These are phyloP conservation scores for Boletellus ananiceps DNA, from an alignment of 768 basidiomycete species.

Conservation along the genomic window DNA sequence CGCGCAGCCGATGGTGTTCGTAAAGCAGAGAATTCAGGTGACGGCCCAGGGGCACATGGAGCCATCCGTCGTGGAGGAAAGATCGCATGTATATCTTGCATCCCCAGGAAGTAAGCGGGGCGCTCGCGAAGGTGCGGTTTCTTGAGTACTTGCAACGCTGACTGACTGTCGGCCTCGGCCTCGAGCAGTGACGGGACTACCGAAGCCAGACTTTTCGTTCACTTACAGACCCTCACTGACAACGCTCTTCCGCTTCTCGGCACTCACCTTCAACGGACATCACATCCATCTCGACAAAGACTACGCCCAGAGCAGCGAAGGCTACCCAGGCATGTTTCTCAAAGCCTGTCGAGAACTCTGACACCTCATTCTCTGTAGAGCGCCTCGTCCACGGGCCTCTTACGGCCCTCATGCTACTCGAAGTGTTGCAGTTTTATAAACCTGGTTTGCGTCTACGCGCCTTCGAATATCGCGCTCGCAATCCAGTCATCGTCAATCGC, in stretches of 20 bases:
- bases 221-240: slow-evolving; percentile 61
- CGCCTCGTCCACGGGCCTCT: slow-evolving; percentile 83
- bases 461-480: slow-evolving; percentile 70
- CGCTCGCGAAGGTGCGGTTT: slow-evolving; percentile 41
- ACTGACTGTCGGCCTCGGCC: background rate
- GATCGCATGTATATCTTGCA: slow-evolving; percentile 65
- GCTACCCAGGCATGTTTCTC: slow-evolving; percentile 54
- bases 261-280: slow-evolving; percentile 83
- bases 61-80: slow-evolving; percentile 55
- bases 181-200: slow-evolving; percentile 46
- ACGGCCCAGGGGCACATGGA: slow-evolving; percentile 39
- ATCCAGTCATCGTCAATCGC: slow-evolving; percentile 55
- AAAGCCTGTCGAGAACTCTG: background rate
- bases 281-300: slow-evolving; percentile 79
- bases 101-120: slow-evolving; percentile 27
- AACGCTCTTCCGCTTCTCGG: slow-evolving; percentile 82
- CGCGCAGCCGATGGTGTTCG: slow-evolving; percentile 68
- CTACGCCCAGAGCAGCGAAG: slow-evolving; percentile 62
- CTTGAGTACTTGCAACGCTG: background rate
- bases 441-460: slow-evolving; percentile 42
- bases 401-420: slow-evolving; percentile 75
- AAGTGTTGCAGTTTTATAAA: slow-evolving; percentile 48
- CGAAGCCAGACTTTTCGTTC: slow-evolving; percentile 55
- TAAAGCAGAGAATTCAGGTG: slow-evolving; percentile 59
- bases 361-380: slow-evolving; percentile 39